phyloP scores from a whole-genome alignment of 495 filamentous ascomycete genomes.

The Friedmanniomyces simplex region DNA sequence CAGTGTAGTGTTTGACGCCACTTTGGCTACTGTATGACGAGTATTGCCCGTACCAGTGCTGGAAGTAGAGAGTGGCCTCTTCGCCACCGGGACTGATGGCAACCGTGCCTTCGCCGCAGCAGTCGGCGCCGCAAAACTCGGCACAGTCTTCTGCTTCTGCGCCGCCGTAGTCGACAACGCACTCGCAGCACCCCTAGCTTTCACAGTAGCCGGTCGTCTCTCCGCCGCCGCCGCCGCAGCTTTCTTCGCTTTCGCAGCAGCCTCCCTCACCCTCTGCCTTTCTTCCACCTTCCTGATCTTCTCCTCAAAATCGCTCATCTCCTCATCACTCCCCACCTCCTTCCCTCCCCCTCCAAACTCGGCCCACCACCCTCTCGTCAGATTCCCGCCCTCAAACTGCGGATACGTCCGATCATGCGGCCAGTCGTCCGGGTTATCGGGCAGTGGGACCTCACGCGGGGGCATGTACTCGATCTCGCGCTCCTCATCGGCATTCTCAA shows the following conservation, averaged over 20 bases:
- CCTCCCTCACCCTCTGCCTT: conserved; percentile 9
- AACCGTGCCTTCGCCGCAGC: conserved; percentile 34
- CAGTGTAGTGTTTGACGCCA: conserved; percentile 62
- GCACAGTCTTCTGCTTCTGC: conserved; percentile 25
- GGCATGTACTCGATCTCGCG: conserved; percentile 71
- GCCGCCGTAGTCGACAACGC: conserved; percentile 37
- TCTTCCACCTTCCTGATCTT: conserved; percentile 53
- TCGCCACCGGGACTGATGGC: conserved; percentile 32
- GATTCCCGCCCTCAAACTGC: conserved; percentile 48
- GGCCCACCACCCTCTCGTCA: conserved; percentile 57
- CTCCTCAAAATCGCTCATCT: conserved; percentile 47
- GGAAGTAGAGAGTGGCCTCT: conserved; percentile 31
- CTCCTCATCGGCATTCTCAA: conserved; percentile 47
- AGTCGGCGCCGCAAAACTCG: conserved; percentile 31
- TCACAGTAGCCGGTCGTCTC: conserved; percentile 34
- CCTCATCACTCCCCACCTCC: conserved; percentile 51
- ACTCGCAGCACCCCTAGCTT: conserved; percentile 44
- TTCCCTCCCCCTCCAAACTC: conserved; percentile 50
- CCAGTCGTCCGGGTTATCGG: conserved; percentile 52
- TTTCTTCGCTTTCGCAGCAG: conserved; percentile 36
- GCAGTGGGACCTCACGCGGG: conserved; percentile 38
- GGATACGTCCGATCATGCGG: conserved; percentile 37
- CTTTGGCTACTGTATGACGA: conserved; percentile 49
- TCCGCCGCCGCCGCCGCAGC: conserved; percentile 15
- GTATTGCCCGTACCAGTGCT: conserved; percentile 35